A percentile compares a stretch with the other conserved stretches of the same genome.
Evolutionary conservation across 2,329 filamentous ascomycete species (phyloP).

Genomic region (Epichloe glyceriae): DNA sequence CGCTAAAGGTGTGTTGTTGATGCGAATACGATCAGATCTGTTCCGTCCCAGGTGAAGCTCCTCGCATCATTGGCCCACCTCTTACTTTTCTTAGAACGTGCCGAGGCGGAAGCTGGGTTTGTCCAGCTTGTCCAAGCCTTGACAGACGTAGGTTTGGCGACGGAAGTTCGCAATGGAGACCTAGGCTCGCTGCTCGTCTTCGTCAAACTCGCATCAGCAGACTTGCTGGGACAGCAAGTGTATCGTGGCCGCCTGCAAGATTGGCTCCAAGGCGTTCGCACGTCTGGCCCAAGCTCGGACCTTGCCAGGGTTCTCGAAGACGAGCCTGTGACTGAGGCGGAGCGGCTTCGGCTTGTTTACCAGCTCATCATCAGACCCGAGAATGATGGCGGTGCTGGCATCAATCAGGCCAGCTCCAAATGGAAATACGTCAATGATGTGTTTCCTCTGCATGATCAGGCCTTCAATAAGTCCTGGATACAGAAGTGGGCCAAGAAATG

Average conservation of each 20-base stretch:
- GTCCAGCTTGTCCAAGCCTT: constrained; percentile 65
- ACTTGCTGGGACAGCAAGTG: constrained; percentile 64
- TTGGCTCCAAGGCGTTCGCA: constrained; percentile 81
- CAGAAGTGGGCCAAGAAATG: constrained; percentile 63
- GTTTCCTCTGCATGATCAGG: constrained; percentile 68
- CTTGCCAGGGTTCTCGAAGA: constrained; percentile 52
- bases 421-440: constrained; percentile 64
- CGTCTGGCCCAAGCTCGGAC: constrained; percentile 62
- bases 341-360: constrained; percentile 78
- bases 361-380: constrained; percentile 64
- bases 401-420: constrained; percentile 53
- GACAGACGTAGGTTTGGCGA: constrained; percentile 66
- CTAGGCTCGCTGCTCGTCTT: constrained; percentile 69
- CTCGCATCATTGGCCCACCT: neutral
- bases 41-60: neutral
- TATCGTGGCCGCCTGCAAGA: constrained; percentile 83
- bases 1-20: constrained; percentile 40
- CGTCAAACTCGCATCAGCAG: constrained; percentile 62
- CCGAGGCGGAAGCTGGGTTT: constrained; percentile 61
- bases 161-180: constrained; percentile 74
- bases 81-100: constrained; percentile 38
- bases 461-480: constrained; percentile 64
- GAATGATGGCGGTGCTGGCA: constrained; percentile 66
- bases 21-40: neutral
- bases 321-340: constrained; percentile 75